Conservation (phyloP, 106 monocot genomes). For the Acanthochlamys bracteata region DNA sequence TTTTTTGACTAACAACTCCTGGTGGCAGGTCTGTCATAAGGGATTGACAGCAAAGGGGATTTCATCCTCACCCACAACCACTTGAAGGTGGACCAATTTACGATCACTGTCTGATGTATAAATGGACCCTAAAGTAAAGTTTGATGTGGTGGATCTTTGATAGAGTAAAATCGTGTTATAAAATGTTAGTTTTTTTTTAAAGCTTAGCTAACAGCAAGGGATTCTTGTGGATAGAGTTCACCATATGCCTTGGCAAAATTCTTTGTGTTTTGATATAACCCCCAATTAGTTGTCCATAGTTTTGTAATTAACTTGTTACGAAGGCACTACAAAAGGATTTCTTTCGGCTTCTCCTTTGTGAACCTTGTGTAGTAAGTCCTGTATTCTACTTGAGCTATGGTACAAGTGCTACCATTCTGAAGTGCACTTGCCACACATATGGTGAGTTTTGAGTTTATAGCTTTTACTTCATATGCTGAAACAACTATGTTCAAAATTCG, state of each 20-base stretch:
- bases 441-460: no score
- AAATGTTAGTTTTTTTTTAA: background rate
- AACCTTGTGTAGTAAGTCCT: no score
- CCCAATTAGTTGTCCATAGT: background rate
- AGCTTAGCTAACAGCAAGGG: background rate
- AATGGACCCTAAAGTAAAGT: constrained; percentile 58
- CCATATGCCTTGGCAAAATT: background rate
- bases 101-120: constrained; percentile 56
- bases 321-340: background rate
- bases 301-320: background rate
- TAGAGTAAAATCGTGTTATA: background rate
- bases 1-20: constrained; percentile 64
- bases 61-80: constrained; percentile 65
- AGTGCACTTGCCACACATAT: no score
- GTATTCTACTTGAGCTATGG: no score
- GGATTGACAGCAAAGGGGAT: constrained; percentile 60
- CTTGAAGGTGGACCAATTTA: constrained; percentile 53
- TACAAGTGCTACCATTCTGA: no score
- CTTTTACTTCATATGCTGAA: no score
- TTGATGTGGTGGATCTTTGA: constrained; percentile 73
- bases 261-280: background rate
- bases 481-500: no score
- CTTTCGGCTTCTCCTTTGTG: no score
- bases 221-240: background rate
- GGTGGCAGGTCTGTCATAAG: constrained; percentile 80